phyloP scores from a whole-genome alignment of 2,329 filamentous ascomycete species.

The Calonectria naviculata region DNA sequence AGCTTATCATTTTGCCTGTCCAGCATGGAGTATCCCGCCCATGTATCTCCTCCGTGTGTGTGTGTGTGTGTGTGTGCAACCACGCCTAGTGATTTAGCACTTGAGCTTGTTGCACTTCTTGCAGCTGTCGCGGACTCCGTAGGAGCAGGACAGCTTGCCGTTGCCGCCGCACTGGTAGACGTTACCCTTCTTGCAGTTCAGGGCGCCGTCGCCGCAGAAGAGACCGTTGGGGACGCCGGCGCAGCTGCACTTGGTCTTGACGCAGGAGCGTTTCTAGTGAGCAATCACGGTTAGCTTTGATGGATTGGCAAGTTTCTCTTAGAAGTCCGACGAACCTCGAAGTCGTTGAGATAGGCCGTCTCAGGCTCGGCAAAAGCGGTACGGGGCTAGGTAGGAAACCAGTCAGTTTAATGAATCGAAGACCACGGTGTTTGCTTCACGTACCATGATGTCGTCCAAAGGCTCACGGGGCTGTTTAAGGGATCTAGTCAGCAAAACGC shows the following conservation, averaged over 20 bases:
- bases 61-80: not conserved
- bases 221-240: not conserved
- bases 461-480: not conserved
- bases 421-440: not conserved
- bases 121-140: conserved; percentile 1
- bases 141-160: not conserved
- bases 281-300: not conserved
- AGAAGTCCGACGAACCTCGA: not conserved
- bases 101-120: conserved; percentile 3
- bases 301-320: too few relatives aligned
- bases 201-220: not conserved
- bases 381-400: not conserved
- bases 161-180: not conserved
- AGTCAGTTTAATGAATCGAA: not conserved
- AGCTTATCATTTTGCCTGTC: not conserved
- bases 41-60: not conserved
- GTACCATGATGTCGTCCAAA: not conserved
- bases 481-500: not conserved
- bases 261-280: not conserved
- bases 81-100: not conserved
- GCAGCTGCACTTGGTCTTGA: not conserved
- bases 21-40: not conserved
- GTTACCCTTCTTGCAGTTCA: conserved; percentile 1
- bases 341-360: not conserved
- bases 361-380: not conserved